Percentiles rank a stretch among this genome's conserved stretches.
Evolutionary conservation across 2,329 filamentous ascomycete species (phyloP).

Genomic region (Pyrenophora graminea): DNA sequence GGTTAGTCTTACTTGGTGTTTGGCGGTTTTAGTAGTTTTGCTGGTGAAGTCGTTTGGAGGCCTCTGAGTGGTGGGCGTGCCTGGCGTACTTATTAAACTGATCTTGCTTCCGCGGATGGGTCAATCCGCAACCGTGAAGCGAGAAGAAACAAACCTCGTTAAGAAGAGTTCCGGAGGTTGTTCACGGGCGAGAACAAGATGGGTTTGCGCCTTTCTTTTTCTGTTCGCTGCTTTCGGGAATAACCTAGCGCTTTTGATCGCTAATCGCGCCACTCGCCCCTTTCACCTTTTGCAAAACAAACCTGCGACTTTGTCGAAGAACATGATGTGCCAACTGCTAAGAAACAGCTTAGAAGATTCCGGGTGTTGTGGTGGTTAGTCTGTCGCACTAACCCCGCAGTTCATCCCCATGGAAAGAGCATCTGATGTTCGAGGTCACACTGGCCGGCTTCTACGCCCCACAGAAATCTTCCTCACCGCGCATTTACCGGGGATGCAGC

Average conservation of each 20-base stretch:
- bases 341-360: not conserved
- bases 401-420: constrained; percentile 3
- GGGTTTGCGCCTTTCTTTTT: not conserved
- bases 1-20: constrained; percentile 9
- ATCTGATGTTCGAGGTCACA: constrained; percentile 23
- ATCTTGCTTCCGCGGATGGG: constrained; percentile 8
- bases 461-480: constrained; percentile 1
- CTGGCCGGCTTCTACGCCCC: constrained; percentile 8
- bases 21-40: constrained; percentile 10
- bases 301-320: not conserved
- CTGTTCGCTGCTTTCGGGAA: constrained; percentile 2
- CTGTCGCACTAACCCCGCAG: constrained; percentile 14
- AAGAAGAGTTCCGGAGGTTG: not conserved
- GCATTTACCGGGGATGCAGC: not conserved
- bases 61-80: constrained; percentile 17
- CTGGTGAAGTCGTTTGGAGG: not conserved
- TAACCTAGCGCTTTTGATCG: not conserved
- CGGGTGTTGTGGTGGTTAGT: not conserved
- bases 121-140: not conserved
- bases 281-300: not conserved
- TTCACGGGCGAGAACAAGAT: not conserved
- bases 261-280: not conserved
- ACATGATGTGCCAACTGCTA: not conserved
- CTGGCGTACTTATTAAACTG: constrained; percentile 9
- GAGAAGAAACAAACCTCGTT: not conserved